A percentile compares a stretch with the other conserved stretches of the same genome.
These are phyloP conservation scores for Garcia nutans DNA, from an alignment of 345 rosid genomes.

Conservation along the genomic window DNA sequence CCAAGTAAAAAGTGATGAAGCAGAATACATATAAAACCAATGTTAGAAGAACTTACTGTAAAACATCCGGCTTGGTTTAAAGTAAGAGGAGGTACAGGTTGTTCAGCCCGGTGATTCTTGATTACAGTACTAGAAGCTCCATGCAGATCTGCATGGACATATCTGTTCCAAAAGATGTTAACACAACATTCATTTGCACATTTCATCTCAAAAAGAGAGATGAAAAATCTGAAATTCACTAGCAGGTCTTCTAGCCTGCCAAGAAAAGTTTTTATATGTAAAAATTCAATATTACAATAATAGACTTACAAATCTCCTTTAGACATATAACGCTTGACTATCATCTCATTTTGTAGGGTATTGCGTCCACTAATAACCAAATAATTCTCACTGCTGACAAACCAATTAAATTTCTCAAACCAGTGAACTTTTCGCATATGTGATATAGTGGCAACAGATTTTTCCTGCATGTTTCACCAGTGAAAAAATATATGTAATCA, in stretches of 20 bases:
- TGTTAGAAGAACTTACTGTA: constrained; percentile 47
- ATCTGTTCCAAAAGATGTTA: constrained; percentile 48
- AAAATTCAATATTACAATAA: constrained; percentile 9
- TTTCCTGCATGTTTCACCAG: constrained; percentile 52
- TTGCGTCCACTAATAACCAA: constrained; percentile 94
- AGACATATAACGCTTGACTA: constrained; percentile 95
- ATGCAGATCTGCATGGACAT: constrained; percentile 92
- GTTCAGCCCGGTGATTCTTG: constrained; percentile 91
- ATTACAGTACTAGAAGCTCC: constrained; percentile 98
- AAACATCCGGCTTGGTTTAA: constrained; percentile 96
- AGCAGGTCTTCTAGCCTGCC: neutral
- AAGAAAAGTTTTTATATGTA: neutral
- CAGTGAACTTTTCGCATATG: constrained; percentile 98
- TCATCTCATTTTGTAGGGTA: constrained; percentile 98
- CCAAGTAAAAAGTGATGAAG: neutral
- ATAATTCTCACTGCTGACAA: constrained; percentile 94
- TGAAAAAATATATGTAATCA: neutral
- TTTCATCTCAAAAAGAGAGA: neutral
- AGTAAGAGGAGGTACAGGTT: constrained; percentile 86
- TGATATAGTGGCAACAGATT: constrained; percentile 80
- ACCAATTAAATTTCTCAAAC: constrained; percentile 99
- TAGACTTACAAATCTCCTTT: constrained; percentile 87
- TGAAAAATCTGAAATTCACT: neutral
- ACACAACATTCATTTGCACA: neutral
- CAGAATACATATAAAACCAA: neutral